phyloP scores from a whole-genome alignment of 1,284 basidiomycete genomes.

The Rhodotorula sp. region DNA sequence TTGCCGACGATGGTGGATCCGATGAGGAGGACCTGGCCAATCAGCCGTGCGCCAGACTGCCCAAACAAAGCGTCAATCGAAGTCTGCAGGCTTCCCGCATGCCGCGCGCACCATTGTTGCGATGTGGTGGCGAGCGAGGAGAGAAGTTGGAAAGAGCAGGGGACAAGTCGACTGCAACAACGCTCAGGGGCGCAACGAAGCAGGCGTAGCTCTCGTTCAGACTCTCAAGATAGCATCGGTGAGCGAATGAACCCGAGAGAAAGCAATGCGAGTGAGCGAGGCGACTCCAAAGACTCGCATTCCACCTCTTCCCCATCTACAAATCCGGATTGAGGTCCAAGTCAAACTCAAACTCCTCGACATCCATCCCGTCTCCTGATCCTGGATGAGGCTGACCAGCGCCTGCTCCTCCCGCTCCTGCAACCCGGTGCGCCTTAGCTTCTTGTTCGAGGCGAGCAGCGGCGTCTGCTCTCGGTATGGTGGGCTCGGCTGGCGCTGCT shows the following conservation, averaged over 20 bases:
- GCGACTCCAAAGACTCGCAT: neutral
- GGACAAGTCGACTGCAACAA: no score
- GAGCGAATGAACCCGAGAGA: neutral
- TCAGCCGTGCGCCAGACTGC: constrained; percentile 54
- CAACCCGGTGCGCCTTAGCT: constrained; percentile 10
- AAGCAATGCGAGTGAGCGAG: neutral
- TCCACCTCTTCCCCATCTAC: constrained; percentile 2
- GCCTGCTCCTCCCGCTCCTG: neutral
- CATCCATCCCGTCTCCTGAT: neutral
- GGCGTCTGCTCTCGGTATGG: constrained; percentile 9
- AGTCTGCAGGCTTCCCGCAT: no score
- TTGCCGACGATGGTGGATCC: constrained; percentile 84
- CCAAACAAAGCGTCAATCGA: no score
- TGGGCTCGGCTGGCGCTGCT: neutral
- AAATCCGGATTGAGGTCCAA: constrained; percentile 45
- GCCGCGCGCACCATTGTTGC: no score
- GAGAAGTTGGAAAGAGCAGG: no score
- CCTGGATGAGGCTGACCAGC: no score
- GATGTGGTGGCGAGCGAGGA: no score
- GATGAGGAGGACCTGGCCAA: constrained; percentile 78
- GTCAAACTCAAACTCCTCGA: constrained; percentile 44
- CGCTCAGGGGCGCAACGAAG: neutral
- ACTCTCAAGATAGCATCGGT: neutral
- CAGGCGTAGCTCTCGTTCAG: neutral
- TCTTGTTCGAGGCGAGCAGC: constrained; percentile 28